A percentile compares a stretch with the other conserved stretches of the same genome.
Conservation (phyloP, 2,329 filamentous ascomycete species). For the Stachybotrys chlorohalonatus region DNA sequence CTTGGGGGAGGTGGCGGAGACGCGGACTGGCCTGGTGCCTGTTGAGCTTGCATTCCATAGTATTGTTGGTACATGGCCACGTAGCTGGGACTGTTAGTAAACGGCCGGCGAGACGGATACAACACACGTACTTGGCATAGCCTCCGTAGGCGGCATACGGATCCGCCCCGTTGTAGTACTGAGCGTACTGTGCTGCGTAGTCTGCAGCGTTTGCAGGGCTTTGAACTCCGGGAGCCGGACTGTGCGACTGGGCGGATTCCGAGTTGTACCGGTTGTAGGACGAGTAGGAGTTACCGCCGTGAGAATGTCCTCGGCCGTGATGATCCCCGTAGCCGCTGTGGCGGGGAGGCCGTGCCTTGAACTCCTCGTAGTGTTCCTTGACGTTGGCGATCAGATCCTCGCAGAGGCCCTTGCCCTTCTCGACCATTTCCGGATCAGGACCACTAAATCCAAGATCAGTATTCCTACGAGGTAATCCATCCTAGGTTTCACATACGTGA, state of each 20-base stretch:
- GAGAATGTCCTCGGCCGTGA: conserved; percentile 22
- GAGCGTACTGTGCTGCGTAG: conserved; percentile 73
- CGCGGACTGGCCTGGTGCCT: conserved; percentile 30
- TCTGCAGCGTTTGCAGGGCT: conserved; percentile 33
- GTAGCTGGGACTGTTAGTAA: conserved; percentile 33
- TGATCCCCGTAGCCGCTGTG: conserved; percentile 22
- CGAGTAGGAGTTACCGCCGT: conserved; percentile 23
- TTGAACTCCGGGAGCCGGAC: conserved; percentile 21
- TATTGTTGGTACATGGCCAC: conserved; percentile 69
- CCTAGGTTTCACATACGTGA: conserved; percentile 56
- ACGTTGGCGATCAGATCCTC: conserved; percentile 82
- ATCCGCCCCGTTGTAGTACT: conserved; percentile 68
- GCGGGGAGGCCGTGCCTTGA: conserved; percentile 66
- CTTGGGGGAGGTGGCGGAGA: conserved; percentile 50
- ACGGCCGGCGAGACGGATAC: background rate
- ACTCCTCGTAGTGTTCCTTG: conserved; percentile 79
- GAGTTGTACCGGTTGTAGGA: conserved; percentile 19
- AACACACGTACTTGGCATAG: conserved; percentile 57
- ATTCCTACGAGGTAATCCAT: background rate
- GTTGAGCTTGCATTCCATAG: conserved; percentile 36
- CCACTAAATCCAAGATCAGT: conserved; percentile 44
- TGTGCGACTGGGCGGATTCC: conserved; percentile 22
- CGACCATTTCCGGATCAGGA: conserved; percentile 77
- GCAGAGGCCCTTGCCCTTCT: conserved; percentile 80
- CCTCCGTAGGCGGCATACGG: conserved; percentile 89